Evolutionary conservation across 179 eudicot species (phyloP).

Genomic region (Beta macrorhiza): DNA sequence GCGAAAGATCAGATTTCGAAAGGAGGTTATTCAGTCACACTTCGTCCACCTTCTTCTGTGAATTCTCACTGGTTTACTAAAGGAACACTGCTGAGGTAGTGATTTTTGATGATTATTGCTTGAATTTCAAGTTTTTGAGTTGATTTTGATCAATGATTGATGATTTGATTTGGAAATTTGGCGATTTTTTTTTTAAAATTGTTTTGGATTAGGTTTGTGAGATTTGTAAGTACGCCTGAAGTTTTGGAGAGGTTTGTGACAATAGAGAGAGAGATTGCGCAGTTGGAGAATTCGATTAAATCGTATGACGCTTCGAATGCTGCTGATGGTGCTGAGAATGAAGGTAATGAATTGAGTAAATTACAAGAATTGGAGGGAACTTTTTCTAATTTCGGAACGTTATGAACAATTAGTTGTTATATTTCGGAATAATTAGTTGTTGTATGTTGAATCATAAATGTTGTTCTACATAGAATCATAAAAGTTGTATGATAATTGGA

Average conservation of each 20-base stretch:
- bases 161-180: conserved; percentile 3
- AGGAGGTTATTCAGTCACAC: conserved; percentile 82
- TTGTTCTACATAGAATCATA: too few species aligned
- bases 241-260: conserved; percentile 72
- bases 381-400: too few species aligned
- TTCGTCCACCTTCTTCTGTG: conserved; percentile 43
- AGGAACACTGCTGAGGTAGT: conserved; percentile 63
- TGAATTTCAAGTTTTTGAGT: not conserved
- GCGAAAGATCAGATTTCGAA: conserved; percentile 72
- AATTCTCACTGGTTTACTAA: conserved; percentile 74
- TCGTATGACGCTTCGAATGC: conserved; percentile 44
- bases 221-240: conserved; percentile 78
- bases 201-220: conserved; percentile 61
- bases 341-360: conserved; percentile 24
- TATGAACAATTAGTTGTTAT: too few species aligned
- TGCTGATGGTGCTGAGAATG: conserved; percentile 38
- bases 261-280: conserved; percentile 67
- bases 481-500: not conserved
- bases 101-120: not conserved
- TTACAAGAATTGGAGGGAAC: too few species aligned
- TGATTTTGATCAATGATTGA: not conserved
- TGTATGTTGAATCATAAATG: too few species aligned
- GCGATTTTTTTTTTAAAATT: not conserved
- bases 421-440: too few species aligned
- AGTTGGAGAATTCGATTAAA: conserved; percentile 64